Evolutionary conservation across 148 eudicot genomes (phyloP).

Genomic region (Camellia japonica): DNA sequence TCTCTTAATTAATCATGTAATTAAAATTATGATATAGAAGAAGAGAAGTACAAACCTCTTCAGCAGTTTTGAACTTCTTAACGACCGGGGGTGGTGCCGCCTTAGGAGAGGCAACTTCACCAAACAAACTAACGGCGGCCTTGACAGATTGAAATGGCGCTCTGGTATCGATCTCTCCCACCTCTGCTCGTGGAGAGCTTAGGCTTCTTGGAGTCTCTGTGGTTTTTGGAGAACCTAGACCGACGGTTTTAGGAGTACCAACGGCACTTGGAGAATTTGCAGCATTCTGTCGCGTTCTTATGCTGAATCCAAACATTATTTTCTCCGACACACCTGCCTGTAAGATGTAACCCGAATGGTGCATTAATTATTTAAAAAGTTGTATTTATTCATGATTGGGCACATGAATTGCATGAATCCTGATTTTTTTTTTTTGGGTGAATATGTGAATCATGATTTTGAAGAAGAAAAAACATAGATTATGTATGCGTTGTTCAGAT

Average conservation of each 20-base stretch:
- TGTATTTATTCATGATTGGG: no score
- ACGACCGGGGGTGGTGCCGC: constrained; percentile 28
- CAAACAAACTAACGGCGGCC: constrained; percentile 82
- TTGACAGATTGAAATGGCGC: constrained; percentile 86
- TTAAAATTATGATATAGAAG: not conserved
- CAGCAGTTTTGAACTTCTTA: constrained; percentile 46
- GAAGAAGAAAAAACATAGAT: no score
- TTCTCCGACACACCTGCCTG: constrained; percentile 25
- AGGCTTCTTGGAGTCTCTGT: constrained; percentile 6
- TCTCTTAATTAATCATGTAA: not conserved
- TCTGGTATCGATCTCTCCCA: constrained; percentile 83
- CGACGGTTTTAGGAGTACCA: not conserved
- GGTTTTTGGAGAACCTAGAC: constrained; percentile 37
- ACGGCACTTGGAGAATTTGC: constrained; percentile 40
- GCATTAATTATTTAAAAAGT: no score
- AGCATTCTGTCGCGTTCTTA: constrained; percentile 47
- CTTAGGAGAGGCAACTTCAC: constrained; percentile 51
- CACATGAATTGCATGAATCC: no score
- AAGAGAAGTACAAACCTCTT: constrained; percentile 42
- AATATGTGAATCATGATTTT: no score
- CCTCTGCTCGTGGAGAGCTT: constrained; percentile 54
- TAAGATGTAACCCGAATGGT: not conserved
- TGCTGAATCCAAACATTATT: constrained; percentile 28
- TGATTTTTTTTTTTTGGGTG: no score
- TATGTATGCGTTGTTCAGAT: no score